Evolutionary conservation across 768 basidiomycete genomes (phyloP).

Genomic region (Coprinellus aureogranulatus): DNA sequence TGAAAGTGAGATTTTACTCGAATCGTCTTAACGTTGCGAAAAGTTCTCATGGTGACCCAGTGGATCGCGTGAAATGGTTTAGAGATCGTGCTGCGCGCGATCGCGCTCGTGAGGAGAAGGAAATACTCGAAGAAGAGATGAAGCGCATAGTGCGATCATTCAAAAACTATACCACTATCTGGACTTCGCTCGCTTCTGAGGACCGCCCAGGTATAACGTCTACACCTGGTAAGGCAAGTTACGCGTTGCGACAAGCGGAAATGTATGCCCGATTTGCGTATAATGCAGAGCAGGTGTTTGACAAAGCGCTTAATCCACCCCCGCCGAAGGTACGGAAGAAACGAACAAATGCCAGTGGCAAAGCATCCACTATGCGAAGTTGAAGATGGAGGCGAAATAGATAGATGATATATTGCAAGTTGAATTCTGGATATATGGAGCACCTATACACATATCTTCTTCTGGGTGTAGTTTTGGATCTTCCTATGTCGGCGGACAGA

Average conservation of each 20-base stretch:
- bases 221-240: not conserved
- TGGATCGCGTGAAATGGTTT: constrained; percentile 28
- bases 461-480: no score
- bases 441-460: no score
- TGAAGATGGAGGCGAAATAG: no score
- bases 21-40: not conserved
- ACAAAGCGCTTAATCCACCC: not conserved
- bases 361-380: no score
- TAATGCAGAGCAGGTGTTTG: not conserved
- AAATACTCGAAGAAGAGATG: constrained; percentile 27
- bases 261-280: not conserved
- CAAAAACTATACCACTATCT: not conserved
- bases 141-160: constrained; percentile 10
- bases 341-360: no score
- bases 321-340: not conserved
- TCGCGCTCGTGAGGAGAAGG: constrained; percentile 23
- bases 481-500: no score
- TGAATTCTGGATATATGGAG: no score
- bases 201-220: not conserved
- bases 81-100: constrained; percentile 22
- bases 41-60: constrained; percentile 6
- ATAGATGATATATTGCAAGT: no score
- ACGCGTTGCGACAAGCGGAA: not conserved
- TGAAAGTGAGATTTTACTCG: constrained; percentile 13
- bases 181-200: not conserved